A percentile compares a stretch with the other conserved stretches of the same genome.
These are phyloP conservation scores for Miscanthus lutarioriparius DNA, from an alignment of 176 grass and related monocot genomes.

Conservation along the genomic window DNA sequence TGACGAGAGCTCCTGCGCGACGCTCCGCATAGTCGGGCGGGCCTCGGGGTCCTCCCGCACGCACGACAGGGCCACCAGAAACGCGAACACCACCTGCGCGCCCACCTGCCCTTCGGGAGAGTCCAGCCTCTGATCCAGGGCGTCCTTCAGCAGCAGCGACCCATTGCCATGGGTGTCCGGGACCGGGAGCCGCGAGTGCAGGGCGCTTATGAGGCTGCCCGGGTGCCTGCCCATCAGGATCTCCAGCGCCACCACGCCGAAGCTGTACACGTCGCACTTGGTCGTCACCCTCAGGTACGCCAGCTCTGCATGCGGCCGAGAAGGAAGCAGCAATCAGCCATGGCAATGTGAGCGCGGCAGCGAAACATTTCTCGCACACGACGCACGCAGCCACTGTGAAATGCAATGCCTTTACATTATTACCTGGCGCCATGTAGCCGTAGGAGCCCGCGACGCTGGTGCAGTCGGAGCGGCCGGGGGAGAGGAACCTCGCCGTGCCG, in stretches of 20 bases:
- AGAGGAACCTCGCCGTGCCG: constrained; percentile 62
- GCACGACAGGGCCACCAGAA: constrained; percentile 61
- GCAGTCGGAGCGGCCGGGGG: constrained; percentile 45
- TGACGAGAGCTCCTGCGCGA: constrained; percentile 60
- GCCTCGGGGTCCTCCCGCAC: constrained; percentile 38
- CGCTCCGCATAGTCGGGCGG: constrained; percentile 61
- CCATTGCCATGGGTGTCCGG: not conserved
- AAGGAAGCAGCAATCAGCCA: not conserved
- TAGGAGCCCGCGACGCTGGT: constrained; percentile 62
- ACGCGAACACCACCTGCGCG: constrained; percentile 60
- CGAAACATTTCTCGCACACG: too few relatives aligned
- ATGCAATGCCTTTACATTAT: not conserved
- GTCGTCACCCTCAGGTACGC: constrained; percentile 70
- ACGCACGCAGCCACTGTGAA: not conserved
- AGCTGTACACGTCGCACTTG: constrained; percentile 83
- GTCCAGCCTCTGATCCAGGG: constrained; percentile 50
- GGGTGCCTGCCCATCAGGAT: constrained; percentile 72
- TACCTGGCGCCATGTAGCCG: constrained; percentile 91
- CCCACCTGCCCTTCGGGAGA: constrained; percentile 53
- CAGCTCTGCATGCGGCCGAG: constrained; percentile 43
- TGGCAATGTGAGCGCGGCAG: not conserved
- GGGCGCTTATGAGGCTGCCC: constrained; percentile 37
- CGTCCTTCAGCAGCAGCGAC: constrained; percentile 48
- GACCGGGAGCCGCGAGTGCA: constrained; percentile 6
- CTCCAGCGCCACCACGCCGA: constrained; percentile 66